Base-by-base conservation (phyloP, 1,284 basidiomycete genomes). In the Tilletia walkeri region DNA sequence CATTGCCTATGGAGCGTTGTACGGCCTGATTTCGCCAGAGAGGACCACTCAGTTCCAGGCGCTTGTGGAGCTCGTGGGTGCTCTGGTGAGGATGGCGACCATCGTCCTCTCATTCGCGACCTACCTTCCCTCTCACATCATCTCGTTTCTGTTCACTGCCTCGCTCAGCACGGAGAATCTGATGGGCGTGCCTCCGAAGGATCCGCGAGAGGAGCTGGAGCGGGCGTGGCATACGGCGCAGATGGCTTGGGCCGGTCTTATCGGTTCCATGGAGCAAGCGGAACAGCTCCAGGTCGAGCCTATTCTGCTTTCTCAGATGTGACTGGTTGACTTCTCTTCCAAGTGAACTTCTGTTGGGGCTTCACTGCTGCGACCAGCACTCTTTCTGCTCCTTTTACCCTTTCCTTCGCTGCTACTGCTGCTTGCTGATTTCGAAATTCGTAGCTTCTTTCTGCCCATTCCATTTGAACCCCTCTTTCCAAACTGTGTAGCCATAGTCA, bases 221-320 rank as follows among this genome's bases (percentile, higher is more conserved):
- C 96, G 96, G 18, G 93, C 95, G 63, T 95, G 86, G 3, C 88
- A 87, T 7, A 96, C 89, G 0, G 92, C 91, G 70, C 93, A 89
- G 34, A 96, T 85, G 0, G 88, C 83, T 82, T 91, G 96, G 0
- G 94, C 96, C 80, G 88, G 89, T 72, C 89, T 86, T 0, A 86
- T 76, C 0, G 93, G 94, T 81, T 94, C 95, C 3, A 95, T 85
- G 0, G 95, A 93, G 0, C 94, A 94, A 77, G 95, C 91, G 78
- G 95, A 93, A 20, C 38, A 63, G 20, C 16, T 38, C 34, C 6
- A 6, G 34, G 59, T 41, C 4, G 59, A 63, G 59, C 59, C 59
- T 14, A 63, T 63, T 38, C 59, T 63, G 4, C 59, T 63, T 20
- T 34, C 59, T 36, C 59, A 24, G 54, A 24, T 14, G 20, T 56